Conservation (phyloP, 768 basidiomycete species). For the Suillus discolor region DNA sequence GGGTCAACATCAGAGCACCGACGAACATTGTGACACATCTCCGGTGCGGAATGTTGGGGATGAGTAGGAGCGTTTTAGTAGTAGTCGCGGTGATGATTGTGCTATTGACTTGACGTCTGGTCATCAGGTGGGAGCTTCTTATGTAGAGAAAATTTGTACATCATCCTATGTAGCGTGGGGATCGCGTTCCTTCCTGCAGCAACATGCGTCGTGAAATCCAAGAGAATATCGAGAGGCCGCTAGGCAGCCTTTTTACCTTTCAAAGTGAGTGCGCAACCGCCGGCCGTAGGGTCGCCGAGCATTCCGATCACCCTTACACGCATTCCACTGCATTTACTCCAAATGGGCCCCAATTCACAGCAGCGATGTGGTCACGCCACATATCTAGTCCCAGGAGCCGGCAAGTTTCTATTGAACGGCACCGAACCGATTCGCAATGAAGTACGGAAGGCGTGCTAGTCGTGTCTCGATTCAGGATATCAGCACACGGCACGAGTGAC, state of each 20-base stretch:
- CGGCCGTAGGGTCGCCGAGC: slow-evolving; percentile 11
- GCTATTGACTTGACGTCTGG: background rate
- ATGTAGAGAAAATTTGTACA: slow-evolving; percentile 31
- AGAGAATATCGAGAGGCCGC: slow-evolving; percentile 8
- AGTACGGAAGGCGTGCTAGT: slow-evolving; percentile 5
- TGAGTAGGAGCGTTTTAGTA: background rate
- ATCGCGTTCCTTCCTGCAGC: slow-evolving; percentile 38
- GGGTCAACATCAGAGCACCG: slow-evolving; percentile 10
- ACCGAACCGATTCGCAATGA: slow-evolving; percentile 7
- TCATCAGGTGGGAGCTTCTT: slow-evolving; percentile 21
- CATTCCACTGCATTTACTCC: background rate
- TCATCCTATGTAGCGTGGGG: slow-evolving; percentile 39
- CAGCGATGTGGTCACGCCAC: background rate
- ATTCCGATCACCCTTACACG: slow-evolving; percentile 8
- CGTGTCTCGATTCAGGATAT: slow-evolving; percentile 4
- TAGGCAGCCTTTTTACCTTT: slow-evolving; percentile 17
- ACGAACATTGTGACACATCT: slow-evolving; percentile 78
- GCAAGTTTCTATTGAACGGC: background rate
- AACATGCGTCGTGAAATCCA: slow-evolving; percentile 24
- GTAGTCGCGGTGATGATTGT: background rate
- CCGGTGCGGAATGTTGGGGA: slow-evolving; percentile 18
- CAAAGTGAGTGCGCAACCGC: slow-evolving; percentile 14
- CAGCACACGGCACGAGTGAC: background rate
- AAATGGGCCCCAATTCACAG: background rate
- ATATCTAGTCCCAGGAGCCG: background rate